Evolutionary conservation across 2,329 filamentous ascomycete species (phyloP), one percentile per base, ranked within the genome.

Genomic region (Arthrobotrys musiformis): DNA sequence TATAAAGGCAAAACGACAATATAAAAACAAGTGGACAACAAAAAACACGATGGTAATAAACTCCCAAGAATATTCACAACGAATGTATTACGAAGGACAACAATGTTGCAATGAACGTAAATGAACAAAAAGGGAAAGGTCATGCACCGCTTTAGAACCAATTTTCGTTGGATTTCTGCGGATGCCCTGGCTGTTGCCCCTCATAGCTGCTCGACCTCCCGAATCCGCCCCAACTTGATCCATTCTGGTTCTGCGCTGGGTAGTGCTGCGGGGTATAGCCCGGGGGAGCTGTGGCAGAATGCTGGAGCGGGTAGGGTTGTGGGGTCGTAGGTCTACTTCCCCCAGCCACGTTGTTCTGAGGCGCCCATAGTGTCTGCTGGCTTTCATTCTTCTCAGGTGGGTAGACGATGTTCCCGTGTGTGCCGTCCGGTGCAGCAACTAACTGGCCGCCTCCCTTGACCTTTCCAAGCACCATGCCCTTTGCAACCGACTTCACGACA

Each of bases 401-500:
- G 26, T 77, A 77, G 8, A 67, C 60, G 19, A 82, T 81, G 6
- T 85, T 85, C 5, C 86, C 74, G 15, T 78, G 68, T 7, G 35
- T 35, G 3, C 74, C 88, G 54, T 89, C 89, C 19, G 90, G 91
- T 0, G 92, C 91, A 19, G 94, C 90, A 58, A 94, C 87, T 19
- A 93, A 86, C 79, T 93, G 88, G 1, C 91, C 89, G 3, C 91
- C 92, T 40, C 90, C 90, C 72, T 89, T 88, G 58, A 94, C 92
- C 79, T 90, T 90, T 37, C 93, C 93, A 4, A 96, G 90, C 0
- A 96, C 90, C 95, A 99, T 98, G 44, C 95, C 93, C 86, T 97
- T 97, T 19, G 94, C 95, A 0, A 98, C 95, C 46, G 91, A 93
- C 86, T 97, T 99, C 82, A 99, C 88, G 48, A 99, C 89, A 0